A percentile compares a stretch with the other conserved stretches of the same genome.
phyloP scores from a whole-genome alignment of 345 rosid genomes.

The Clausena lansium region DNA sequence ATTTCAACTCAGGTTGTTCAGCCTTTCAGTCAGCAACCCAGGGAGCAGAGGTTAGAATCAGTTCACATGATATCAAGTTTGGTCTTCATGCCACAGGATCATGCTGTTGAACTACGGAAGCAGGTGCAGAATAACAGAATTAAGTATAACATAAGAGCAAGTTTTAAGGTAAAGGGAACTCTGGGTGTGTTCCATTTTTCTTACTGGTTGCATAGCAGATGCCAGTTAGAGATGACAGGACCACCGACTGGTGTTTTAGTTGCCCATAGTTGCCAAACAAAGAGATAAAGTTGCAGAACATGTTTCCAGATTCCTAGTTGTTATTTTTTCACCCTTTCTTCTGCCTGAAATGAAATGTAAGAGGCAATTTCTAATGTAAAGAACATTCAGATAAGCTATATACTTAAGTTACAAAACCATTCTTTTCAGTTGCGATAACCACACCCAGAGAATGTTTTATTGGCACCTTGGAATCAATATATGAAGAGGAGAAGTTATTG shows the following conservation, averaged over 20 bases:
- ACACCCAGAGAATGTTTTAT: not conserved
- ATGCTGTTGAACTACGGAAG: slow-evolving; percentile 57
- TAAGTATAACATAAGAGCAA: slow-evolving; percentile 57
- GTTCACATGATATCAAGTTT: slow-evolving; percentile 72
- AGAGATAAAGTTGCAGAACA: slow-evolving; percentile 36
- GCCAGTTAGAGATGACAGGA: slow-evolving; percentile 62
- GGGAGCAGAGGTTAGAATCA: slow-evolving; percentile 48
- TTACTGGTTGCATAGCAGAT: slow-evolving; percentile 73
- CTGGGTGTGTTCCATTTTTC: slow-evolving; percentile 71
- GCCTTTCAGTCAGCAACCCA: slow-evolving; percentile 61
- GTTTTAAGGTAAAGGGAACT: slow-evolving; percentile 62
- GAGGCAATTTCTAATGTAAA: slow-evolving; percentile 11
- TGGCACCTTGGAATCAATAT: not conserved
- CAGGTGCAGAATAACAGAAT: slow-evolving; percentile 64
- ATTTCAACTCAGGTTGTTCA: slow-evolving; percentile 55
- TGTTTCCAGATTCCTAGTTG: slow-evolving; percentile 5
- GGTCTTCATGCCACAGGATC: slow-evolving; percentile 68
- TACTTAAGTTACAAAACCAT: not conserved
- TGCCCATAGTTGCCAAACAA: slow-evolving; percentile 57
- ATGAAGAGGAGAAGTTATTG: not conserved
- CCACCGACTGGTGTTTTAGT: slow-evolving; percentile 78
- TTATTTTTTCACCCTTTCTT: slow-evolving; percentile 3
- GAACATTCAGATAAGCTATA: slow-evolving; percentile 3
- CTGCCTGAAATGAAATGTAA: slow-evolving; percentile 19
- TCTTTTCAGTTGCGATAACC: not conserved